These are phyloP conservation scores for Fusarium concolor DNA, from an alignment of 2,329 filamentous ascomycete genomes.

Conservation along the genomic window DNA sequence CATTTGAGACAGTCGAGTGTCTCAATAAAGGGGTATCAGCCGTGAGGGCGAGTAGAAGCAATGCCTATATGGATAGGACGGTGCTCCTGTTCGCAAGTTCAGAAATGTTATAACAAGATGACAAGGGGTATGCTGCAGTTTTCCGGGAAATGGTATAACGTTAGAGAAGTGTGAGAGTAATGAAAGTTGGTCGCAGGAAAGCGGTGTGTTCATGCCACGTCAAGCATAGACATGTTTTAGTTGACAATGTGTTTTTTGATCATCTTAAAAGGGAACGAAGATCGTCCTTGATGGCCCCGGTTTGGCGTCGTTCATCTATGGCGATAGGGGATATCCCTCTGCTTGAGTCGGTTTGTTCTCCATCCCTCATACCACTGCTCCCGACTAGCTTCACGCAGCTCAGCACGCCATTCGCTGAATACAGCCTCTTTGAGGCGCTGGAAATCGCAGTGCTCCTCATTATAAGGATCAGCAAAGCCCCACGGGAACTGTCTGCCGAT, in stretches of 20 bases:
- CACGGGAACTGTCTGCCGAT: slow-evolving; percentile 93
- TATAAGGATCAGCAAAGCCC: slow-evolving; percentile 96
- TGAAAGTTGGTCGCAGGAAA: slow-evolving; percentile 37
- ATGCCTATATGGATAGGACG: slow-evolving; percentile 15
- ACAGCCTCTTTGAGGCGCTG: slow-evolving; percentile 88
- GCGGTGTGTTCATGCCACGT: slow-evolving; percentile 30
- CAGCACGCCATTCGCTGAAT: slow-evolving; percentile 91
- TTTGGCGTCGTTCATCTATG: slow-evolving; percentile 46
- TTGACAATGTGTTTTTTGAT: slow-evolving; percentile 3
- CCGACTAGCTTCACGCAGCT: slow-evolving; percentile 88
- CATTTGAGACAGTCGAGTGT: slow-evolving; percentile 18
- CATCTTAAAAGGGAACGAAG: slow-evolving; percentile 3
- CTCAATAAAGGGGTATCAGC: slow-evolving; percentile 39
- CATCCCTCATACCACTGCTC: slow-evolving; percentile 97
- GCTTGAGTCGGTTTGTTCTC: slow-evolving; percentile 79
- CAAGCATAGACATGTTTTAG: slow-evolving; percentile 27
- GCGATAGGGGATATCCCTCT: slow-evolving; percentile 57
- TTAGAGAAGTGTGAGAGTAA: slow-evolving; percentile 37
- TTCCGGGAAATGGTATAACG: slow-evolving; percentile 45
- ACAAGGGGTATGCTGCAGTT: slow-evolving; percentile 53
- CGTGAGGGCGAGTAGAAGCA: slow-evolving; percentile 28
- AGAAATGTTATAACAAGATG: slow-evolving; percentile 42
- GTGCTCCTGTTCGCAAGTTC: slow-evolving; percentile 30
- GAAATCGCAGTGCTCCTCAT: slow-evolving; percentile 94
- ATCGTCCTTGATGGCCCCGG: slow-evolving; percentile 6